Evolutionary conservation across 2,329 filamentous ascomycete genomes (phyloP).

Genomic region (Stagonosporopsis cucurbitacearum): DNA sequence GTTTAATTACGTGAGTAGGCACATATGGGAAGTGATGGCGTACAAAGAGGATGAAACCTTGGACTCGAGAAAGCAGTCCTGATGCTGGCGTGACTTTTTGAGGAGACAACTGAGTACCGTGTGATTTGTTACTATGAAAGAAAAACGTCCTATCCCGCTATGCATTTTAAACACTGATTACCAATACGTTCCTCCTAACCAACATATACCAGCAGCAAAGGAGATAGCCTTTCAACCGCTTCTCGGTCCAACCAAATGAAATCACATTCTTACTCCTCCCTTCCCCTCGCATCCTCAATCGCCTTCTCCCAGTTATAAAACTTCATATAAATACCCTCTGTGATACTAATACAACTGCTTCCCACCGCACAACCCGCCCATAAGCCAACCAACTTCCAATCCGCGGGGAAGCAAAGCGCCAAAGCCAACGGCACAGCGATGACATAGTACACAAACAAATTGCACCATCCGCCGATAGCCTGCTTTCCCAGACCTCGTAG

Average conservation of each 20-base stretch:
- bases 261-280: constrained; percentile 35
- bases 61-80: no score
- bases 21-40: no score
- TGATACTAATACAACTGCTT: constrained; percentile 42
- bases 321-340: constrained; percentile 42
- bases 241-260: neutral
- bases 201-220: neutral
- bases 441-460: constrained; percentile 48
- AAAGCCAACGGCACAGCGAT: constrained; percentile 48
- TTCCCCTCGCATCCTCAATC: constrained; percentile 37
- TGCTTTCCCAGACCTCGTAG: constrained; percentile 49
- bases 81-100: no score
- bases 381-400: constrained; percentile 45
- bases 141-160: neutral
- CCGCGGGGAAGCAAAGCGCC: constrained; percentile 45
- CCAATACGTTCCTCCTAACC: neutral
- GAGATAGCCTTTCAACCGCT: neutral
- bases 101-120: neutral
- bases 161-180: neutral
- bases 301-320: constrained; percentile 42
- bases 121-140: neutral
- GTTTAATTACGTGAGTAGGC: no score
- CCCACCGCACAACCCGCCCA: constrained; percentile 49
- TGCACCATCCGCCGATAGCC: constrained; percentile 49
- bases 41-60: no score